Base-by-base conservation (phyloP, 2,329 filamentous ascomycete species). In the Exophiala bonariae region DNA sequence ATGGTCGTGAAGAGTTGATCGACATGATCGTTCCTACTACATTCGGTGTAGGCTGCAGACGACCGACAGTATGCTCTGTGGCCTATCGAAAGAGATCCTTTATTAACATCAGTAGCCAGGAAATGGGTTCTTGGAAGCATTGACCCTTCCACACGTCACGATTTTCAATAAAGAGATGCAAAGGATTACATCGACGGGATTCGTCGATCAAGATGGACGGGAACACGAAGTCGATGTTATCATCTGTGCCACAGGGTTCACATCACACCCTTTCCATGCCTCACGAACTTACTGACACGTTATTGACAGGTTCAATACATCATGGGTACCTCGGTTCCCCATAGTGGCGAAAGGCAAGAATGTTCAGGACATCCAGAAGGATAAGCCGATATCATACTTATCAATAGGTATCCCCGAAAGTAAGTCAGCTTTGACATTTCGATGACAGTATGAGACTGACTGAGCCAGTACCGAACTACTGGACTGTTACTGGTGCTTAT, bases 1-100 rank as follows among this genome's bases (percentile, higher is more conserved):
- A 67, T 18, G 51, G 66, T 30, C 59, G 73, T 31, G 51, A 63
- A 1, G 61, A 63, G 2, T 60, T 77, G n/a, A 59, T 63, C 20
- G 65, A 73, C 11, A 68, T 67, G 35, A 68, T 77, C 41, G 72
- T 76, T 23, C 74, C 73, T 2, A 49, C 49, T 2, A 67, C 67
- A 47, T 73, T 71, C 57, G 63, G 63, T 16, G 62, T 69, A 4
- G 69, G 70, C 13, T 73, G 71, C 48, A 59, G 69, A 14, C 59
- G 71, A 37, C 56, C 66, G 0, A 74, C 70, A 1, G 70, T 70
- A 2, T n/a, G n/a, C n/a, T n/a, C n/a, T n/a, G n/a, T n/a, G n/a
- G n/a, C n/a, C n/a, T n/a, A n/a, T n/a, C n/a, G n/a, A n/a, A n/a
- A n/a, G n/a, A n/a, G n/a, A n/a, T n/a, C n/a, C n/a, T n/a, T n/a